Evolutionary conservation across 106 monocot genomes (phyloP), one percentile per base, ranked within the genome.

Genomic region (Acorus calamus): DNA sequence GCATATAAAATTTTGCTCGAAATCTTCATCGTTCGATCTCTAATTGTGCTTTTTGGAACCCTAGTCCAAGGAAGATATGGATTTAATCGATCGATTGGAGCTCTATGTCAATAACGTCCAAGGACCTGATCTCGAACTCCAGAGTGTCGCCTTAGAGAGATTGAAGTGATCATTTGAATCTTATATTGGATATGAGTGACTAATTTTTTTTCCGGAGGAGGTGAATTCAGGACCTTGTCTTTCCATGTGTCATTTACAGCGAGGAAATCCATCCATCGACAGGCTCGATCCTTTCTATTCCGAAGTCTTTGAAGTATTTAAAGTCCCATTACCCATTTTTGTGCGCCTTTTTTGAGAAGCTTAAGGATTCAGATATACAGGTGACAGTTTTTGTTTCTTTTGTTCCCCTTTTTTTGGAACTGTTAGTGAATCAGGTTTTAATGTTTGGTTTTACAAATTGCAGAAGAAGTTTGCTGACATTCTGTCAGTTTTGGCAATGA

Each of bases 401-500:
- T 12, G 7, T 10, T 49, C 9, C 7, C 47, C 46, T 56, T 3
- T 3, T 44, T 42, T 2, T 11, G 42, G 28, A 52, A n/a, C 11
- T 64, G 41, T 43, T 62, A 58, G 8, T 47, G 4, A 10, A 48
- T 13, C 14, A 4, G 42, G 53, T 5, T 44, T 47, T 77, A 14
- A 57, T 42, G 28, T 59, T 43, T 50, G 57, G 62, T 6, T 28
- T 7, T 42, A 66, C 62, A 50, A 53, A 53, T 74, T 73, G 60
- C 83, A 98, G 98, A 98, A 92, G 67, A 88, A 88, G 65, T 59
- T 92, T 2, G 98, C 92, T 2, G 98, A 98, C 68, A 81, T 98
- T 73, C 79, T 98, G 9, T 98, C 98, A n/a, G 92, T 98, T 55
- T 69, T 98, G 73, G 98, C 98, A 14, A 65, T 98, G 67, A 98